Base-by-base conservation (phyloP, 352 stramenopile genomes). In the Phytophthora pseudosyringae region DNA sequence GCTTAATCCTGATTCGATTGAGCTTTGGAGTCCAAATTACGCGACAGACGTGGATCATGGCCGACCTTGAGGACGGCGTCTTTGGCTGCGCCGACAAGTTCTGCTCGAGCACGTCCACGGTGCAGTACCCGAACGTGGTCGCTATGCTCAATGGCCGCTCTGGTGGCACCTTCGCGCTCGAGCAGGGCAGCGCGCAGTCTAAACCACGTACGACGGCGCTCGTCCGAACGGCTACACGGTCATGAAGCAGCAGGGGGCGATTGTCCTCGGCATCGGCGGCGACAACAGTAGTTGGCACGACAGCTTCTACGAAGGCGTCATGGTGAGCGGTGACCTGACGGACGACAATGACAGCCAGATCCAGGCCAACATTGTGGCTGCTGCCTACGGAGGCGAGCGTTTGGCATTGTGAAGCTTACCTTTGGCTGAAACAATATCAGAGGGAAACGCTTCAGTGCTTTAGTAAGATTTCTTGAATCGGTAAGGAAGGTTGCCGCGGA, bases 11-110 rank as follows among this genome's bases (percentile, higher is more conserved):
- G n/a, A n/a, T n/a, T n/a, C n/a, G n/a, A n/a, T n/a, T n/a, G n/a
- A n/a, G n/a, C n/a, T n/a, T n/a, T n/a, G n/a, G n/a, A n/a, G n/a
- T n/a, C n/a, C n/a, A n/a, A n/a, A n/a, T n/a, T n/a, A n/a, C n/a
- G n/a, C n/a, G n/a, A n/a, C n/a, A n/a, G n/a, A n/a, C 55, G 4
- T 71, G 63, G 63, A 33, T 71, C 7, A 71, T 71, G 63, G 63
- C 63, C 1, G 63, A 71, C 13, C 48, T 71, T 0, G 63, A 71
- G 8, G 41, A 71, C 10, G 63, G 63, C 39, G 41, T 71, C 21
- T 71, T 71, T 26, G 55, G 55, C 5, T 71, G 63, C 40, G 63
- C 32, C 8, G 41, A 40, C 12, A 60, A 71, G 12, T 45, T 53
- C 10, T 71, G 63, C 11, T 16, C 41, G 9, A 66, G 66, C 26